Evolutionary conservation across 148 eudicot genomes (phyloP), one percentile per base, ranked within the genome.

Genomic region (Diospyros lotus): DNA sequence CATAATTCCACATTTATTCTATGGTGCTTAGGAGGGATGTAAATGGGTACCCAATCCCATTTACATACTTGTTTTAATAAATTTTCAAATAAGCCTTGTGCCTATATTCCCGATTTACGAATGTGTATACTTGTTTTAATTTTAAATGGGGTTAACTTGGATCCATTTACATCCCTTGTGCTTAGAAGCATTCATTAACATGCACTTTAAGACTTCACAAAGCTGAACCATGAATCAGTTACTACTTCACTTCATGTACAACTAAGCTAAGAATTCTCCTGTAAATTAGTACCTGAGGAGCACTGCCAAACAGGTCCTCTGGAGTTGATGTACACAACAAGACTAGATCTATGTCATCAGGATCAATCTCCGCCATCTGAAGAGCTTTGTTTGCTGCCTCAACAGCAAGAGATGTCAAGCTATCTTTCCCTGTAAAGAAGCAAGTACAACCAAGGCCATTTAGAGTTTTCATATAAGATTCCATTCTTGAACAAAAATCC

Each of bases 301-400:
- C 98, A 85, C 94, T 80, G 61, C 98, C 98, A 82, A 95, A 92
- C 60, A 90, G 84, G 82, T 95, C 98, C 70, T 95, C 98, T 68
- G 97, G 90, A 72, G 97, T 89, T 9, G 98, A 95, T 11, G 98
- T 86, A 85, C 98, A 95, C 91, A 95, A 66, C 74, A 95, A 81
- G 68, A 95, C 75, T 7, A 95, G 93, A 84, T 95, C 97, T 69
- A 95, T 86, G 48, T 92, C 96, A 82, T 90, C 86, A 61, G 97
- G 86, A 39, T 88, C 87, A 70, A 90, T 84, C 69, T 90, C 82
- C 17, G 97, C 97, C 99, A 95, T 95, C 76, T 89, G 68, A 80
- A 92, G 89, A 84, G 99, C 99, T 78, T 87, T 95, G 76, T 68
- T 82, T 54, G 94, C 93, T 64, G 99, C 99, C 81, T 90, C 90